These are phyloP conservation scores for Tolypocladium album DNA, from an alignment of 2,329 filamentous ascomycete species.

Conservation along the genomic window DNA sequence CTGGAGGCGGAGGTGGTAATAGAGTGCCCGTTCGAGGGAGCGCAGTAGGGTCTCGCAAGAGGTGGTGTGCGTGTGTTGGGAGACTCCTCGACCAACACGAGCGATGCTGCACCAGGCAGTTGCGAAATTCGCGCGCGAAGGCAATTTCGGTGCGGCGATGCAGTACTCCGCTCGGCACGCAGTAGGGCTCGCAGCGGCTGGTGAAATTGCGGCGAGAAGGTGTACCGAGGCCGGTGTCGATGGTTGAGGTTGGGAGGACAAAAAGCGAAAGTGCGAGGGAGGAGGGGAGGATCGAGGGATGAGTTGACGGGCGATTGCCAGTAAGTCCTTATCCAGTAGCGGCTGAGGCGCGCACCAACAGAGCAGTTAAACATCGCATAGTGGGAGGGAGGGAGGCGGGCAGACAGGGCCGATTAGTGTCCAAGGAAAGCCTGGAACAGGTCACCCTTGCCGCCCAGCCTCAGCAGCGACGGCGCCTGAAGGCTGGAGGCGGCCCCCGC, in stretches of 20 bases:
- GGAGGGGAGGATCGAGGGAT: slow-evolving; percentile 2
- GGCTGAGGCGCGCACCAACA: neutral
- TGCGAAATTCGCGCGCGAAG: neutral
- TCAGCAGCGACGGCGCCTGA: neutral
- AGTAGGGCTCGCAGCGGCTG: neutral
- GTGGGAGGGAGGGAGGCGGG: neutral
- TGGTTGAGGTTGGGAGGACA: neutral
- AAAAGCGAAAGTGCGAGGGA: neutral
- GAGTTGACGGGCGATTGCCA: neutral
- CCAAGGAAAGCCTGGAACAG: neutral
- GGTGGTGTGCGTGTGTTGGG: neutral
- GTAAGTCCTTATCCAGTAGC: neutral
- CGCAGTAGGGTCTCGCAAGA: neutral
- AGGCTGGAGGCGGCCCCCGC: neutral
- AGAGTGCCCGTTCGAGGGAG: neutral
- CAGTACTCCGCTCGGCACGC: no score
- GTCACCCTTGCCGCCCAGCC: neutral
- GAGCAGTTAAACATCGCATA: slow-evolving; percentile 1
- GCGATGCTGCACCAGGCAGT: neutral
- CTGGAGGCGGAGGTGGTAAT: neutral
- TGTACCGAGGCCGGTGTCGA: neutral
- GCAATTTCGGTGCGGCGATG: neutral
- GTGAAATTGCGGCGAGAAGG: neutral
- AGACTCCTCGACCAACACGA: neutral
- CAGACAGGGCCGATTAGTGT: neutral